Evolutionary conservation across 306 rosid genomes (phyloP).

Genomic region (Cicer pinnatifidum): DNA sequence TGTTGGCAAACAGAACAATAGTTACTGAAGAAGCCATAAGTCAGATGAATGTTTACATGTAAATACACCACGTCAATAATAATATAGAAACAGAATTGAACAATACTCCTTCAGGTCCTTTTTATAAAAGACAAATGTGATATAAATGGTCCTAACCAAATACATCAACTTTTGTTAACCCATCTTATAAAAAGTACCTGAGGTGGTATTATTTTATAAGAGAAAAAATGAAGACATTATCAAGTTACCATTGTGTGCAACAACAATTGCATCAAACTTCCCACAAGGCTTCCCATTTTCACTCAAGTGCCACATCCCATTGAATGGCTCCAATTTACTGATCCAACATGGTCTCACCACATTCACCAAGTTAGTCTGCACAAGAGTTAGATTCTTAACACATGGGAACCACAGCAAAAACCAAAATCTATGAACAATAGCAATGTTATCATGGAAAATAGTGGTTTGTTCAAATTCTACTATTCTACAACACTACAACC

Average conservation of each 20-base stretch:
- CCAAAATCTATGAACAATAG: slow-evolving; percentile 21
- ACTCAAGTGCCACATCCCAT: slow-evolving; percentile 94
- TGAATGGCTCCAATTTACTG: slow-evolving; percentile 87
- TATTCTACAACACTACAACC: too few species aligned
- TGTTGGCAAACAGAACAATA: slow-evolving; percentile 45
- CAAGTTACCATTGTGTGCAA: slow-evolving; percentile 85
- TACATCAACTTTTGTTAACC: too few species aligned
- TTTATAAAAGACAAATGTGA: too few species aligned
- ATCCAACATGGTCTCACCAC: slow-evolving; percentile 90
- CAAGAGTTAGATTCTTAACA: slow-evolving; percentile 41
- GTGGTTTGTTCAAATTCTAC: too few species aligned
- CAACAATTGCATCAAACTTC: slow-evolving; percentile 80
- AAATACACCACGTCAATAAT: slow-evolving; percentile 1
- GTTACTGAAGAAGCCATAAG: slow-evolving; percentile 35
- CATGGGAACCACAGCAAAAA: slow-evolving; percentile 24
- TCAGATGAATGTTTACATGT: neutral
- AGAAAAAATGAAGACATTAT: slow-evolving; percentile 4
- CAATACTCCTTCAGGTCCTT: neutral
- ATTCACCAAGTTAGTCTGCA: slow-evolving; percentile 70
- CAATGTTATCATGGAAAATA: too few species aligned
- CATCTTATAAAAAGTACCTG: too few species aligned
- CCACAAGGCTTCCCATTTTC: slow-evolving; percentile 90
- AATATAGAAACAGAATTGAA: neutral
- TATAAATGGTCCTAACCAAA: too few species aligned
- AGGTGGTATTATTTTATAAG: neutral